phyloP scores from a whole-genome alignment of 306 rosid genomes.

The Ormosia emarginata region DNA sequence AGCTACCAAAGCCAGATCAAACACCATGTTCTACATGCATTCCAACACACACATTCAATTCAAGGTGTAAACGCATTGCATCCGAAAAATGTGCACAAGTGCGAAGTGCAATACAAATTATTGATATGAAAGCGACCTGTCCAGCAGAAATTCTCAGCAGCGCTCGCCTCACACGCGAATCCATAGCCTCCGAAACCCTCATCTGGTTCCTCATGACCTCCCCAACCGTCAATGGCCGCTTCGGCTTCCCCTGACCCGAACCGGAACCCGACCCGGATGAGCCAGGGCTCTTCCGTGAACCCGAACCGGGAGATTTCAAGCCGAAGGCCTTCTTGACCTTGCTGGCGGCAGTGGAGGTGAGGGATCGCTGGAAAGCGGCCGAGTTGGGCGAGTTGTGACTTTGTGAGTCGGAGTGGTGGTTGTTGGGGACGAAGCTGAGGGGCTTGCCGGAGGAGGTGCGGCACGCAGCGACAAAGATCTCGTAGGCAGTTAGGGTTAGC shows the following conservation, averaged over 20 bases:
- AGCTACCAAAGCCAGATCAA: constrained; percentile 29
- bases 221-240: constrained; percentile 79
- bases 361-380: constrained; percentile 74
- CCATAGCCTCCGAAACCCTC: constrained; percentile 91
- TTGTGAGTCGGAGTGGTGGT: constrained; percentile 45
- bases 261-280: constrained; percentile 38
- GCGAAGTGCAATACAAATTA: neutral
- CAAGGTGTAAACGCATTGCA: no score
- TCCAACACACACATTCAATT: neutral
- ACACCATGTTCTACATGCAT: constrained; percentile 1
- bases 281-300: constrained; percentile 85
- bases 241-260: constrained; percentile 59
- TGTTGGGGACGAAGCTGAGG: constrained; percentile 37
- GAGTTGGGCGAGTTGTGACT: constrained; percentile 49
- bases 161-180: constrained; percentile 88
- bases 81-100: neutral
- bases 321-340: constrained; percentile 97
- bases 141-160: constrained; percentile 87
- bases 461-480: constrained; percentile 96
- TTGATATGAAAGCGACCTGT: constrained; percentile 53
- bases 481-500: constrained; percentile 79
- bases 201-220: constrained; percentile 95
- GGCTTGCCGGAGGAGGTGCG: constrained; percentile 85
- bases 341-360: constrained; percentile 94
- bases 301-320: constrained; percentile 81